Evolutionary conservation across 371 early-diverging fungal genomes (phyloP).

Genomic region (Homolaphlyctis polyrhiza): DNA sequence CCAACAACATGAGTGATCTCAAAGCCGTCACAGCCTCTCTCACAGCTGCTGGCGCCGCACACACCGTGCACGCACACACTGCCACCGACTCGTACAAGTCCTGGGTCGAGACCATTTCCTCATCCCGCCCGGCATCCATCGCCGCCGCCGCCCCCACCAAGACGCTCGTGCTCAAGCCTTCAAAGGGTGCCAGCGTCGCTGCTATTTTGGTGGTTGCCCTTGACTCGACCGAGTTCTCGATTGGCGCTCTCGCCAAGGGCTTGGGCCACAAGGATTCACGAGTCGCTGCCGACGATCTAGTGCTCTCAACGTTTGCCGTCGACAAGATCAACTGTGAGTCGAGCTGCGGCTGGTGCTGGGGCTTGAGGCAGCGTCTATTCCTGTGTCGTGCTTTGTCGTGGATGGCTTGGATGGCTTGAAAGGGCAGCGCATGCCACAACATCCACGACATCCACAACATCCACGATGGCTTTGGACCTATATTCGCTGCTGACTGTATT

Average conservation of each 20-base stretch:
- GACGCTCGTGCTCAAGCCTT: conserved; percentile 40
- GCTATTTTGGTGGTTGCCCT: conserved; percentile 26
- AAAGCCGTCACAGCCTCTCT: background rate
- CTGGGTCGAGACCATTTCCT: conserved; percentile 17
- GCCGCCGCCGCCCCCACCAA: conserved; percentile 20
- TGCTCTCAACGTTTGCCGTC: conserved; percentile 17
- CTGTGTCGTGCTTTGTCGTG: too few species aligned
- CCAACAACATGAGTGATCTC: background rate
- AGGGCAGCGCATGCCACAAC: too few species aligned
- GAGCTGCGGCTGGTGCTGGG: background rate
- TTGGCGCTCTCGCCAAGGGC: conserved; percentile 24
- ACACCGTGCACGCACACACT: conserved; percentile 10
- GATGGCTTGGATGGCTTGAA: too few species aligned
- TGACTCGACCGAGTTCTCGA: conserved; percentile 20
- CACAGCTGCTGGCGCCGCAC: background rate
- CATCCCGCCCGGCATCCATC: conserved; percentile 6
- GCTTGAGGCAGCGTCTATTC: background rate
- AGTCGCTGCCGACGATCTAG: conserved; percentile 35
- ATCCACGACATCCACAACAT: too few species aligned
- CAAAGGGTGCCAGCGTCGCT: conserved; percentile 8
- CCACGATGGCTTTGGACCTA: background rate
- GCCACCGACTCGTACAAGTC: conserved; percentile 13
- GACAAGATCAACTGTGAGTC: conserved; percentile 31
- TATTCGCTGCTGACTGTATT: background rate
- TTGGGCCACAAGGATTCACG: conserved; percentile 43